These are phyloP conservation scores for Saccharomyces paradoxus DNA, from an alignment of 805 yeast genomes.

Conservation along the genomic window DNA sequence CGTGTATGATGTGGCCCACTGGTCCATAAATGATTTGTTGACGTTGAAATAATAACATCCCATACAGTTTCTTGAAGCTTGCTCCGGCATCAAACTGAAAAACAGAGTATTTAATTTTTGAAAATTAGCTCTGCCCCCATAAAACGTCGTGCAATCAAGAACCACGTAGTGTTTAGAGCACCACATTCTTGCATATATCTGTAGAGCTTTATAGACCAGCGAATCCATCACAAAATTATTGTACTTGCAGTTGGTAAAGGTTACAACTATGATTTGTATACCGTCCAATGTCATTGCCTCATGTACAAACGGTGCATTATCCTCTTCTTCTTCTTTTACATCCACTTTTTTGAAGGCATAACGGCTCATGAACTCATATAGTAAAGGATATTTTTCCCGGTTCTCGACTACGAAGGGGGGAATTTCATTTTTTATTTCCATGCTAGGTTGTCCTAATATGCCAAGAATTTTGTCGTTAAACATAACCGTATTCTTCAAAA, in stretches of 20 bases:
- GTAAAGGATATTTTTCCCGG: constrained; percentile 39
- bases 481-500: constrained; percentile 25
- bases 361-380: constrained; percentile 66
- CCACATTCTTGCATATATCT: constrained; percentile 64
- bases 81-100: constrained; percentile 42
- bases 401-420: constrained; percentile 44
- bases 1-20: constrained; percentile 10
- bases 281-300: constrained; percentile 66
- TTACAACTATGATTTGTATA: constrained; percentile 52
- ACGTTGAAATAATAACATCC: constrained; percentile 42
- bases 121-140: constrained; percentile 13
- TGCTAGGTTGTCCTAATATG: constrained; percentile 49
- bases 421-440: constrained; percentile 45
- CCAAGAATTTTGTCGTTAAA: constrained; percentile 39
- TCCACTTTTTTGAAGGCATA: constrained; percentile 47
- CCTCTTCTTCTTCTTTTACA: constrained; percentile 27
- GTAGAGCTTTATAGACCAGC: constrained; percentile 49
- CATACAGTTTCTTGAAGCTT: constrained; percentile 43
- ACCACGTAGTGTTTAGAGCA: constrained; percentile 51
- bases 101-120: constrained; percentile 24
- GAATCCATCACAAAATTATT: constrained; percentile 37
- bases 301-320: constrained; percentile 37
- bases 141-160: constrained; percentile 58
- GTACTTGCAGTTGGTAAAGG: constrained; percentile 32
- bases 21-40: constrained; percentile 21